Conservation (phyloP, 2,329 filamentous ascomycete species). For the Plectosphaerella sp. region DNA sequence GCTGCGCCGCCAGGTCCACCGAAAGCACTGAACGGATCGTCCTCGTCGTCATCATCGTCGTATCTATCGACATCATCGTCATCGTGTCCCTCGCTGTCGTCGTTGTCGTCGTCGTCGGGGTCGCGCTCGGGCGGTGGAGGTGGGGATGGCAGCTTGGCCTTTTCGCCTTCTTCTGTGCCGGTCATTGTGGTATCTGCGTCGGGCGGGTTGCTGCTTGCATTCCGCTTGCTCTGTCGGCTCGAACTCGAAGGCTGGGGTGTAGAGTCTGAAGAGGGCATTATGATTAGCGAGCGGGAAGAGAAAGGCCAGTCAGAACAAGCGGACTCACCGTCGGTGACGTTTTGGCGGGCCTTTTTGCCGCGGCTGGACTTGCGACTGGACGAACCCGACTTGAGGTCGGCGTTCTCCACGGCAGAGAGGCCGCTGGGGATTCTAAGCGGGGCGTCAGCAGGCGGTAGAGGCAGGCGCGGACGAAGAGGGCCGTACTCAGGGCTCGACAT, state of each 20-base stretch:
- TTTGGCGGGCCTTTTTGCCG: conserved; percentile 56
- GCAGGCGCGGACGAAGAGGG: background rate
- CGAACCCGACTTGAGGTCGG: conserved; percentile 52
- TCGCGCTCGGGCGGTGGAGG: conserved; percentile 30
- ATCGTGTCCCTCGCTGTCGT: conserved; percentile 45
- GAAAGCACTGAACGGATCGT: conserved; percentile 62
- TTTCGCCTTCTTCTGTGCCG: conserved; percentile 55
- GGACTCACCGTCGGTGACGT: conserved; percentile 26
- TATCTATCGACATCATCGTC: conserved; percentile 48
- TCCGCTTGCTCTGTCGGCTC: conserved; percentile 48
- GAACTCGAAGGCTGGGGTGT: conserved; percentile 30
- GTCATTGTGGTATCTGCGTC: conserved; percentile 69
- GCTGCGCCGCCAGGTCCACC: conserved; percentile 60
- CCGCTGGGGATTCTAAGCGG: conserved; percentile 51
- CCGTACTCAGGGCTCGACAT: conserved; percentile 74
- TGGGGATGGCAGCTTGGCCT: conserved; percentile 35
- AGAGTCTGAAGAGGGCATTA: conserved; percentile 24
- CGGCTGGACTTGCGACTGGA: conserved; percentile 70
- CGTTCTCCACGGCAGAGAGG: conserved; percentile 56
- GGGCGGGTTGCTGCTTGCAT: conserved; percentile 35
- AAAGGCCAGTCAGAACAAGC: background rate
- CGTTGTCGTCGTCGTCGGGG: conserved; percentile 35
- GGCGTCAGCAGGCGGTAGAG: background rate
- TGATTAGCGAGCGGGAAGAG: background rate
- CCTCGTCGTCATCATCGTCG: conserved; percentile 68